These are phyloP conservation scores for Shiraia bambusicola DNA, from an alignment of 2,329 filamentous ascomycete genomes.

Conservation along the genomic window DNA sequence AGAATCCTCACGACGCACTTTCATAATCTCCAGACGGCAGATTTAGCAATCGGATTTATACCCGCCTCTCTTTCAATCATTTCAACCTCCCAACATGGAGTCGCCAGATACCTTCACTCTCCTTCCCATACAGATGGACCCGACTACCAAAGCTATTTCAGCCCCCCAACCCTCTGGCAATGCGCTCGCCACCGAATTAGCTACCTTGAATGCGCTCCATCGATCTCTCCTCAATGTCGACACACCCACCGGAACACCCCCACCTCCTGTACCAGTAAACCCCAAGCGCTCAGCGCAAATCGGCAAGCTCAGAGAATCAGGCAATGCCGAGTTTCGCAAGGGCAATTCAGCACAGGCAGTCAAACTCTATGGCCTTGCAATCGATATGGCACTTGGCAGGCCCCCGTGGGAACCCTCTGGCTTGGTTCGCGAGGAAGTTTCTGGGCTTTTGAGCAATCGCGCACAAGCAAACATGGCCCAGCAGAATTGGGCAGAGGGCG, in stretches of 20 bases:
- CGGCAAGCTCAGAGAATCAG: slow-evolving; percentile 84
- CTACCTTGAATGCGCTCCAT: slow-evolving; percentile 77
- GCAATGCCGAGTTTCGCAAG: slow-evolving; percentile 81
- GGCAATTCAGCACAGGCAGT: slow-evolving; percentile 72
- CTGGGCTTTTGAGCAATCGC: slow-evolving; percentile 78
- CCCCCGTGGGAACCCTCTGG: slow-evolving; percentile 86
- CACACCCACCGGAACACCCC: slow-evolving; percentile 66
- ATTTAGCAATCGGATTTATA: background rate
- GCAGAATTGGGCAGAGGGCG: slow-evolving; percentile 79
- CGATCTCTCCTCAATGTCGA: slow-evolving; percentile 68
- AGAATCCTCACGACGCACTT: slow-evolving; percentile 4
- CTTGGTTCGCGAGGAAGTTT: slow-evolving; percentile 81
- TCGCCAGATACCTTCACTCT: slow-evolving; percentile 70
- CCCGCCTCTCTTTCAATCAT: background rate
- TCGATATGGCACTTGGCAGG: slow-evolving; percentile 82
- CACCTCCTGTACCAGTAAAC: slow-evolving; percentile 86
- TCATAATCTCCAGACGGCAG: background rate
- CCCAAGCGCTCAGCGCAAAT: slow-evolving; percentile 88
- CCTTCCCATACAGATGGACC: slow-evolving; percentile 78
- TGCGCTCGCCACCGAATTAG: slow-evolving; percentile 54
- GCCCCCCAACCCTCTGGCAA: slow-evolving; percentile 43
- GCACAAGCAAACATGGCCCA: slow-evolving; percentile 87
- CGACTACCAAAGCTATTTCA: slow-evolving; percentile 74
- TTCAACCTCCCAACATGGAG: slow-evolving; percentile 30
- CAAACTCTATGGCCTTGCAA: slow-evolving; percentile 78